These are phyloP conservation scores for Lepidium campestre DNA, from an alignment of 441 rosid genomes.

Conservation along the genomic window DNA sequence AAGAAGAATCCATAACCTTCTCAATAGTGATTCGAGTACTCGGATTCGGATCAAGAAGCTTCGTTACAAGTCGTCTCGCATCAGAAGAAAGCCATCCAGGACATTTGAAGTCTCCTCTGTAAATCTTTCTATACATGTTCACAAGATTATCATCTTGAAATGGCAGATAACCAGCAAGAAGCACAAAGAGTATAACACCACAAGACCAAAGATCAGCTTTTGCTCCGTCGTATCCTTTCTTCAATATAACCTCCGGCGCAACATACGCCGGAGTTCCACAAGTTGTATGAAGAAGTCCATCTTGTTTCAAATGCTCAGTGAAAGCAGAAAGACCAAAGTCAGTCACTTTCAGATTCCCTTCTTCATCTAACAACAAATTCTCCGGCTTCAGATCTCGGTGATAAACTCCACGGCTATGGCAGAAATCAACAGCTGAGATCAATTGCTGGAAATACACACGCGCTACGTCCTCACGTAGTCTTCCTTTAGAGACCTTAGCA, in stretches of 20 bases:
- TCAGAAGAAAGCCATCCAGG: conserved; percentile 86
- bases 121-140: conserved; percentile 75
- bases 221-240: conserved; percentile 64
- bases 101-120: conserved; percentile 80
- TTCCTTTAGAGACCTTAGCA: conserved; percentile 58
- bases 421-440: conserved; percentile 77
- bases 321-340: conserved; percentile 77
- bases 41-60: conserved; percentile 74
- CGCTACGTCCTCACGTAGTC: conserved; percentile 59
- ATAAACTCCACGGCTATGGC: conserved; percentile 84
- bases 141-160: conserved; percentile 79
- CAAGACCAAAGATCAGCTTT: conserved; percentile 90
- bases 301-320: conserved; percentile 67
- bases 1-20: conserved; percentile 59
- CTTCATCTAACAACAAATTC: conserved; percentile 68
- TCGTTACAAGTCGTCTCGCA: conserved; percentile 58
- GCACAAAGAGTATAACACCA: conserved; percentile 79
- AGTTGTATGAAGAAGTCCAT: conserved; percentile 70
- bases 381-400: conserved; percentile 87
- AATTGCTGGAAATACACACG: conserved; percentile 73
- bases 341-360: conserved; percentile 70
- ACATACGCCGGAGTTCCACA: conserved; percentile 91
- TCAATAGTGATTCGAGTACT: conserved; percentile 36
- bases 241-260: conserved; percentile 68
- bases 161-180: conserved; percentile 77